Conservation (phyloP, 306 rosid genomes). For the Casuarina equisetifolia region DNA sequence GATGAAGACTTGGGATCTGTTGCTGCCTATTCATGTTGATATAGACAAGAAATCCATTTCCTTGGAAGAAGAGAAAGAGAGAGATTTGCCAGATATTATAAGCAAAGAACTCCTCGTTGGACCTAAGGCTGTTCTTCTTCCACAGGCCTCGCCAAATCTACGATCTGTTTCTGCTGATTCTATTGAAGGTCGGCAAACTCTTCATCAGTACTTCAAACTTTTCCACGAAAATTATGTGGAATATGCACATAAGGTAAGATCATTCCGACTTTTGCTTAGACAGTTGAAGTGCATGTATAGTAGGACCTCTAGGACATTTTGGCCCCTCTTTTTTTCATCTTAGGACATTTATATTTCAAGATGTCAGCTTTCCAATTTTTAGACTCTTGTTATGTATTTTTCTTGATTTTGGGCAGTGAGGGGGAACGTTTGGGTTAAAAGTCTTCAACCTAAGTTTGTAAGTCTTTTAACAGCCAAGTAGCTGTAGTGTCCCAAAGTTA, state of each 20-base stretch:
- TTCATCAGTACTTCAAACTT: slow-evolving; percentile 91
- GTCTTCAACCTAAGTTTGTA: background rate
- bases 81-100: slow-evolving; percentile 54
- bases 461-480: background rate
- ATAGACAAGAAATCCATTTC: slow-evolving; percentile 39
- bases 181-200: slow-evolving; percentile 83
- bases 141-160: slow-evolving; percentile 69
- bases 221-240: slow-evolving; percentile 94
- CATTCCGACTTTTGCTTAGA: slow-evolving; percentile 6
- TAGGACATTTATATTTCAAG: background rate
- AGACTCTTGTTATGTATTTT: background rate
- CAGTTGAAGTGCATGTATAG: background rate
- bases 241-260: slow-evolving; percentile 85
- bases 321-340: background rate
- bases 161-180: slow-evolving; percentile 88
- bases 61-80: slow-evolving; percentile 50
- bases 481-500: background rate
- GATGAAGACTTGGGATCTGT: slow-evolving; percentile 77
- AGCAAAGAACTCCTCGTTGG: slow-evolving; percentile 89
- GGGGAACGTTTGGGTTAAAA: background rate
- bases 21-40: slow-evolving; percentile 65
- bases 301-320: background rate
- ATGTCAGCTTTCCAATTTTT: background rate
- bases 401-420: background rate
- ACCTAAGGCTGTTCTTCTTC: slow-evolving; percentile 78